These are phyloP conservation scores for Spencermartinsiella europaea DNA, from an alignment of 805 yeast species.

Conservation along the genomic window DNA sequence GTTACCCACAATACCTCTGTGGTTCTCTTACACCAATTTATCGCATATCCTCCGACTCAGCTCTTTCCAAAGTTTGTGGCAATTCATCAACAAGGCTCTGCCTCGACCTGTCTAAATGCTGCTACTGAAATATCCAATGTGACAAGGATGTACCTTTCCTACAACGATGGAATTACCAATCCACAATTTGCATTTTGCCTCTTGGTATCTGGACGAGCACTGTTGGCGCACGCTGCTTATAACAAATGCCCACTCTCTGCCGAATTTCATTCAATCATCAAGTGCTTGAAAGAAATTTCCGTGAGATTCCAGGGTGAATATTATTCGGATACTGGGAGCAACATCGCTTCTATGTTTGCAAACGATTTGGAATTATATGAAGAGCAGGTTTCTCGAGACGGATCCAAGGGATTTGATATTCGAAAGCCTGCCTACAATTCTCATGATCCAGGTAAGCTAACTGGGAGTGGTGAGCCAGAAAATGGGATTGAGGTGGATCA, in stretches of 20 bases:
- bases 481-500: background rate
- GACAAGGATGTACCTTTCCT: constrained; percentile 9
- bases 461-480: no score
- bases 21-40: constrained; percentile 14
- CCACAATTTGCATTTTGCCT: constrained; percentile 18
- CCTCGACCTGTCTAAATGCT: constrained; percentile 14
- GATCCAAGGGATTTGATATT: background rate
- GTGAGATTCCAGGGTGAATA: constrained; percentile 8
- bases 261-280: constrained; percentile 5
- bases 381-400: background rate
- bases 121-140: constrained; percentile 14
- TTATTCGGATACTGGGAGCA: constrained; percentile 4
- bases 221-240: constrained; percentile 10
- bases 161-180: constrained; percentile 5
- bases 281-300: constrained; percentile 9
- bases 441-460: no score
- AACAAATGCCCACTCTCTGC: background rate
- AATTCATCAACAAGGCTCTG: constrained; percentile 4
- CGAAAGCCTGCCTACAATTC: background rate
- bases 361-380: background rate
- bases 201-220: constrained; percentile 15
- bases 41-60: constrained; percentile 14
- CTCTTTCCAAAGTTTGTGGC: constrained; percentile 1
- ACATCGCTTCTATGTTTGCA: constrained; percentile 1
- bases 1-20: constrained; percentile 18